These are phyloP conservation scores for Ascochyta viciae-villosae DNA, from an alignment of 2,329 filamentous ascomycete species.

Conservation along the genomic window DNA sequence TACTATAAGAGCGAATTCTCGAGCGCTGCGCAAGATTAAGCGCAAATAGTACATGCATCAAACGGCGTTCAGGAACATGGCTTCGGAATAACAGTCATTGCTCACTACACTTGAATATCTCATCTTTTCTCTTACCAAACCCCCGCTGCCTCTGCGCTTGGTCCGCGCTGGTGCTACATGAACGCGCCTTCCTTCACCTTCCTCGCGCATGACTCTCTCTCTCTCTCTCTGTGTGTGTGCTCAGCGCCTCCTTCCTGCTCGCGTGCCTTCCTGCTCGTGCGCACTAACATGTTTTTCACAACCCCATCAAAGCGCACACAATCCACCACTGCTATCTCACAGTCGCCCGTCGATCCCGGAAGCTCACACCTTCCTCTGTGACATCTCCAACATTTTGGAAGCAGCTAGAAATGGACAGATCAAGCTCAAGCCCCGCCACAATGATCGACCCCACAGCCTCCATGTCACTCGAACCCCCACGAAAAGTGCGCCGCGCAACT, in stretches of 20 bases:
- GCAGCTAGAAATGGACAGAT: neutral
- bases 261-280: neutral
- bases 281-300: neutral
- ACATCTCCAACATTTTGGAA: neutral
- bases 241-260: neutral
- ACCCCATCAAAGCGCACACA: neutral
- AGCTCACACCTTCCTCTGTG: neutral
- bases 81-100: constrained; percentile 2
- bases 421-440: neutral
- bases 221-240: neutral
- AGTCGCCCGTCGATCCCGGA: neutral
- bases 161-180: neutral
- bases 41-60: constrained; percentile 10
- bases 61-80: constrained; percentile 19
- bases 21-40: constrained; percentile 31
- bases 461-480: neutral
- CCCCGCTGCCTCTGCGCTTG: neutral
- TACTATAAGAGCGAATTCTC: constrained; percentile 40
- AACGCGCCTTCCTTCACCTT: constrained; percentile 1
- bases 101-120: neutral
- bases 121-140: neutral
- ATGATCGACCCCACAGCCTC: neutral
- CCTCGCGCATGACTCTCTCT: neutral
- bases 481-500: constrained; percentile 5
- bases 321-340: neutral